Evolutionary conservation across 1,139 yeast genomes (phyloP), one percentile per base, ranked within the genome.

Genomic region (Protomyces inouyei): DNA sequence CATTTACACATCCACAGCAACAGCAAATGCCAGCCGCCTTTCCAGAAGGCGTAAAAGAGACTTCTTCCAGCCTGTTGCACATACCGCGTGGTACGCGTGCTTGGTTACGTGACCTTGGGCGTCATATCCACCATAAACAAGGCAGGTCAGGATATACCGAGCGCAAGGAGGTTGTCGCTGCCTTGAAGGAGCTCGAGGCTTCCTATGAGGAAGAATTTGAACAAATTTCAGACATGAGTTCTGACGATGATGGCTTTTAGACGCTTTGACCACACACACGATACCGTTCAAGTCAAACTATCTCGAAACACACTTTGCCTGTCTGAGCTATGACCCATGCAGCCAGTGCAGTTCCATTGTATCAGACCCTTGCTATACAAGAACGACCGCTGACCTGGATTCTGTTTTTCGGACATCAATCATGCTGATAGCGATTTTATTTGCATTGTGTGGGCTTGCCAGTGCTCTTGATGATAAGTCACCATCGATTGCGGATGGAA

Each of bases 141-240:
- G 56, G 57, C n/a, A 51, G 52, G 3, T n/a, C 32, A 16, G 63
- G 57, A n/a, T 59, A 52, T n/a, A 10, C 28, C 28, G 63, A 59
- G 45, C 28, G 63, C 23, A 59, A 52, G 23, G 63, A 52, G 3
- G n/a, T 52, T 36, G 12, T 40, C 21, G 63, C 52, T 14, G 57
- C 53, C 16, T 12, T 59, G 25, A 40, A 18, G 12, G 63, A 59
- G 52, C 52, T 59, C 16, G 57, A 59, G 25, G 63, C 57, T 16
- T 16, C 35, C 21, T 59, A 52, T 35, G 38, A 28, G 57, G 32
- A 18, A n/a, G 63, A 52, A 16, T 43, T 59, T 18, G 28, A 52
- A 14, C 57, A 59, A 18, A 21, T 28, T 16, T 48, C 53, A n/a
- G 57, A 36, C 8, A 36, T 51, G 16, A 59, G 63, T 35, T 55